phyloP scores from a whole-genome alignment of 352 stramenopile species.

The Phytophthora cryptogea region DNA sequence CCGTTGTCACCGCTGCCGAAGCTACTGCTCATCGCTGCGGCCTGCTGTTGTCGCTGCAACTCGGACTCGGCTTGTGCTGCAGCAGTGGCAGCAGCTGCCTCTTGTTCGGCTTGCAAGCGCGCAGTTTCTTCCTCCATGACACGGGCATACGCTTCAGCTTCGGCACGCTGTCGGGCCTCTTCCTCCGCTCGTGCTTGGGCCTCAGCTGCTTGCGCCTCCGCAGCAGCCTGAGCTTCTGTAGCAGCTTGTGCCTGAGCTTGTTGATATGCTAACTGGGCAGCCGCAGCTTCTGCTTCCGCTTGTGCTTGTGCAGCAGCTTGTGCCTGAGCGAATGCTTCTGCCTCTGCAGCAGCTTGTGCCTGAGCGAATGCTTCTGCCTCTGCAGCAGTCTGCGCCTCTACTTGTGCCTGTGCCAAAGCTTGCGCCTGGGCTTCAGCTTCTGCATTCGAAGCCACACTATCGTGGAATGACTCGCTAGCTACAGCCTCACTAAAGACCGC shows the following conservation, averaged over 20 bases:
- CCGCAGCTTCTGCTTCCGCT: constrained; percentile 22
- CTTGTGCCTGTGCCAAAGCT: constrained; percentile 23
- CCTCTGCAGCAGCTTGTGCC: constrained; percentile 33
- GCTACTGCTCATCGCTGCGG: constrained; percentile 33
- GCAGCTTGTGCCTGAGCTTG: constrained; percentile 33
- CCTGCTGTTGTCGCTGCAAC: constrained; percentile 32
- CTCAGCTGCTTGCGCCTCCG: constrained; percentile 21
- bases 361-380: no score
- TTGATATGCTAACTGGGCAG: constrained; percentile 26
- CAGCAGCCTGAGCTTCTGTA: constrained; percentile 26
- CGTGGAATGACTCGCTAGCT: constrained; percentile 18
- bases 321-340: constrained; percentile 24
- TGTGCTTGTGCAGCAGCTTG: constrained; percentile 31
- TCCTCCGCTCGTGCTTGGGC: constrained; percentile 33
- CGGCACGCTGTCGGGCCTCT: constrained; percentile 27
- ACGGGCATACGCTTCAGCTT: constrained; percentile 38
- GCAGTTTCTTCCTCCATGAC: constrained; percentile 30
- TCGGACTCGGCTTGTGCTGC: constrained; percentile 31
- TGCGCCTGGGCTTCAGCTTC: constrained; percentile 31
- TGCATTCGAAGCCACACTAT: constrained; percentile 20
- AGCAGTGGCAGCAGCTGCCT: constrained; percentile 24
- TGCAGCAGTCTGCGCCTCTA: no score
- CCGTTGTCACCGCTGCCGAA: constrained; percentile 27
- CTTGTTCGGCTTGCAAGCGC: constrained; percentile 31
- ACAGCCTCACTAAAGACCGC: constrained; percentile 14